Percentiles rank a stretch among this genome's conserved stretches.
Evolutionary conservation across 768 basidiomycete species (phyloP).

Genomic region (Suillus tomentosus): DNA sequence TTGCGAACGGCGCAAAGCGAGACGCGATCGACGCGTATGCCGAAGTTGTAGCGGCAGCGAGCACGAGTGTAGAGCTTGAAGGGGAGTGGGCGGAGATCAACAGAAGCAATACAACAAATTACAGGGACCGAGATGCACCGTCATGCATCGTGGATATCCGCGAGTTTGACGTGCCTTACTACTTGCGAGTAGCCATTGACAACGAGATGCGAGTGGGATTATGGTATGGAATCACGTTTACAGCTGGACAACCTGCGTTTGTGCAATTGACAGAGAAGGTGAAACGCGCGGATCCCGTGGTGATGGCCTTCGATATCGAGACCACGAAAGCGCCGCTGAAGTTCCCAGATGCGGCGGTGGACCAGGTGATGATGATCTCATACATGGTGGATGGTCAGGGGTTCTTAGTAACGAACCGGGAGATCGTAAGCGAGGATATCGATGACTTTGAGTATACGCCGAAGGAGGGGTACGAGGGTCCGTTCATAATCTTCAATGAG

Average conservation of each 20-base stretch:
- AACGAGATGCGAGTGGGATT: slow-evolving; percentile 95
- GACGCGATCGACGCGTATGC: slow-evolving; percentile 97
- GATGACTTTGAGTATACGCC: slow-evolving; percentile 99
- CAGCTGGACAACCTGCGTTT: slow-evolving; percentile 77
- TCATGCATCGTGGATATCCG: slow-evolving; percentile 93
- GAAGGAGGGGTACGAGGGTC: slow-evolving; percentile 96
- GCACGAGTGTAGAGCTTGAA: slow-evolving; percentile 69
- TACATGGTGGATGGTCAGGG: slow-evolving; percentile 99
- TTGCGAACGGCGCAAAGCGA: slow-evolving; percentile 88
- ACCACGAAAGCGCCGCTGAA: slow-evolving; percentile 99
- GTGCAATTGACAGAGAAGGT: slow-evolving; percentile 77
- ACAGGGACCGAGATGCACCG: slow-evolving; percentile 75
- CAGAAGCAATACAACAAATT: slow-evolving; percentile 39
- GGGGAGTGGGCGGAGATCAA: slow-evolving; percentile 58
- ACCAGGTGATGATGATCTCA: slow-evolving; percentile 99
- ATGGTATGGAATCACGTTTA: slow-evolving; percentile 93
- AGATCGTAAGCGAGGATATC: slow-evolving; percentile 96
- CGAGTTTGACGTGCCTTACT: slow-evolving; percentile 97
- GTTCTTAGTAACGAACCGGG: slow-evolving; percentile 95
- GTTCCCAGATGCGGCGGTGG: slow-evolving; percentile 93
- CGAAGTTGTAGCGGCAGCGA: slow-evolving; percentile 83
- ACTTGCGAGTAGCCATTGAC: slow-evolving; percentile 98
- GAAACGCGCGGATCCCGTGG: slow-evolving; percentile 97
- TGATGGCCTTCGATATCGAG: slow-evolving; percentile 99
- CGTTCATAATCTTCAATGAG: slow-evolving; percentile 95